Evolutionary conservation across 495 filamentous ascomycete genomes (phyloP), one percentile per base, ranked within the genome.

Genomic region (Terfezia boudieri): DNA sequence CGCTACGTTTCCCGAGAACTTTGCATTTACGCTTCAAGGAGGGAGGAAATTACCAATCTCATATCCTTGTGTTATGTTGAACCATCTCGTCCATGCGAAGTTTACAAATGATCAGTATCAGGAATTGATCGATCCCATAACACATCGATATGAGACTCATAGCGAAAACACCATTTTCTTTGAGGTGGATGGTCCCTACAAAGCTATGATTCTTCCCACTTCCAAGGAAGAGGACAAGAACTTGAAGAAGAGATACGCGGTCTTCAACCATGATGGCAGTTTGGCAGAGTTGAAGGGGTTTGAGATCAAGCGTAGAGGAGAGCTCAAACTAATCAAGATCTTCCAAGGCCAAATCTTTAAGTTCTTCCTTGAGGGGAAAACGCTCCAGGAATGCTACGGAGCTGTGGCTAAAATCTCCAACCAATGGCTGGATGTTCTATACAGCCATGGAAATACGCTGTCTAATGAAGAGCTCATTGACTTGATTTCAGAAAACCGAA

Each of bases 161-260:
- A 95, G 88, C 66, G 90, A 99, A 61, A 99, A 99, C 68, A 85
- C 88, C 23, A 99, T 99, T 64, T 96, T 99, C 71, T 99, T 99
- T 68, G 90, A 99, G 67, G 90, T 99, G 32, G 90, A 99, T 62
- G 90, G 90, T 4, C 90, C 90, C 0, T 99, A 99, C 71, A 81
- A 75, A 67, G 90, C 90, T 58, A 99, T 99, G 90, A 82, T 99
- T 51, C 68, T 99, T 48, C 90, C 90, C 26, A 95, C 90, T 4
- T 94, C 87, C 0, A 95, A 98, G 63, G 90, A 99, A 66, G 90
- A 95, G 67, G 86, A 95, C 70, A 96, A 94, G 72, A 99, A 99
- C 67, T 73, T 99, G 75, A 99, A 99, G 71, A 99, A 99, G 67
- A 78, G 90, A 63, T 99, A 99, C 64, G 90, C 90, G 36, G 90